Percentiles rank a stretch among this genome's conserved stretches.
Evolutionary conservation across 2,329 filamentous ascomycete genomes (phyloP).

Genomic region (Sporothrix brasiliensis): DNA sequence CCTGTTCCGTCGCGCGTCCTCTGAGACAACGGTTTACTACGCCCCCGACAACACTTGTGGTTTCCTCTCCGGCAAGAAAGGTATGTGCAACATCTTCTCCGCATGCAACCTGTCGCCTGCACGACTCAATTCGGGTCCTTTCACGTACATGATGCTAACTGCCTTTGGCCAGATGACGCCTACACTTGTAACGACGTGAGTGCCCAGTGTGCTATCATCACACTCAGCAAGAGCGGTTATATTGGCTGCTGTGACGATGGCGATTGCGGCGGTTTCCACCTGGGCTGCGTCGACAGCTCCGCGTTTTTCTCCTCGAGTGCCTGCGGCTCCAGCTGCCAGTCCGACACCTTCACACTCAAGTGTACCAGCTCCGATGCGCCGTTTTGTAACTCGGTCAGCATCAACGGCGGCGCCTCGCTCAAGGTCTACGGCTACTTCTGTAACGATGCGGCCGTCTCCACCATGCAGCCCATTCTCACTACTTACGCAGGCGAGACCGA

Average conservation of each 20-base stretch:
- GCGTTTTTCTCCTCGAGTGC: constrained; percentile 7
- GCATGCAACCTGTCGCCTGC: background rate
- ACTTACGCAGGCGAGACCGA: constrained; percentile 35
- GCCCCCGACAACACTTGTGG: constrained; percentile 37
- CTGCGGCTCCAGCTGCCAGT: constrained; percentile 30
- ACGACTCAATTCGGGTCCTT: no score
- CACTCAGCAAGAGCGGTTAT: constrained; percentile 29
- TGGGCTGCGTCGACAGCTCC: constrained; percentile 31
- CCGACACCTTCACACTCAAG: constrained; percentile 32
- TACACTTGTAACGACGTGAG: constrained; percentile 31
- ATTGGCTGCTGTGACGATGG: constrained; percentile 34
- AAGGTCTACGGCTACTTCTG: constrained; percentile 34
- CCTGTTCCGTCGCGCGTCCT: constrained; percentile 22
- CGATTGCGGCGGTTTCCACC: constrained; percentile 31
- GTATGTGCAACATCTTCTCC: background rate
- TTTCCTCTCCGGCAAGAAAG: constrained; percentile 28
- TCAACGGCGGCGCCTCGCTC: constrained; percentile 33
- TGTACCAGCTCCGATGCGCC: constrained; percentile 29
- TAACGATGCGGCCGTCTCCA: constrained; percentile 16
- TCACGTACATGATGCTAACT: background rate
- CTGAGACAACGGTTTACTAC: constrained; percentile 29
- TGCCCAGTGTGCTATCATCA: constrained; percentile 32
- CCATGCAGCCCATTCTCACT: constrained; percentile 29
- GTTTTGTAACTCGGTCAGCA: constrained; percentile 35
- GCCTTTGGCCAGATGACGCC: constrained; percentile 15